Percentiles rank a stretch among this genome's conserved stretches.
Evolutionary conservation across 2,329 filamentous ascomycete genomes (phyloP).

Genomic region (Beauveria brongniartii): DNA sequence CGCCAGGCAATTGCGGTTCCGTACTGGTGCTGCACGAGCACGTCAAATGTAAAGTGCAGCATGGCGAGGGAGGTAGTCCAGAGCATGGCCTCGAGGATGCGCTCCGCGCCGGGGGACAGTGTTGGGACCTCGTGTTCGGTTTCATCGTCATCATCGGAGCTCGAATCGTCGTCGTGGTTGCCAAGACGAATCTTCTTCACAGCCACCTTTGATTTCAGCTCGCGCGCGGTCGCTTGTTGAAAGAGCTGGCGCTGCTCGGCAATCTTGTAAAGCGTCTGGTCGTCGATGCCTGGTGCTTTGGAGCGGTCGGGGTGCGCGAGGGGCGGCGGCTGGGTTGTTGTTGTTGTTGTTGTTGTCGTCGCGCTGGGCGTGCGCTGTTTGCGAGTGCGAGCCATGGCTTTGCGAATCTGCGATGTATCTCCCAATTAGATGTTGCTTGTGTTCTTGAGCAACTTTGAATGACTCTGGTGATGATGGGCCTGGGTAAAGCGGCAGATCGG

Average conservation of each 20-base stretch:
- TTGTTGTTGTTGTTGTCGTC: slow-evolving; percentile 20
- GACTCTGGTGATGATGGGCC: too few species aligned
- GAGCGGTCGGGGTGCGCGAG: slow-evolving; percentile 57
- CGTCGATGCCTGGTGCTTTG: slow-evolving; percentile 37
- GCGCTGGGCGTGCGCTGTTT: background rate
- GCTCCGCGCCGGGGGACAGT: slow-evolving; percentile 39
- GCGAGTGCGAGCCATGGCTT: slow-evolving; percentile 8
- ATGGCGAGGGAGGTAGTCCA: slow-evolving; percentile 58
- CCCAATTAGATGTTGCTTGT: background rate
- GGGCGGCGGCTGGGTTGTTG: slow-evolving; percentile 11
- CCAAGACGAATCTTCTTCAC: slow-evolving; percentile 8
- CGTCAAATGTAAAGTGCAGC: slow-evolving; percentile 70
- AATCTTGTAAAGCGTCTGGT: slow-evolving; percentile 65
- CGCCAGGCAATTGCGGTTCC: slow-evolving; percentile 56
- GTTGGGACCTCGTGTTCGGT: slow-evolving; percentile 18
- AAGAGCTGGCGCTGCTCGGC: slow-evolving; percentile 58
- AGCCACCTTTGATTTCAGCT: slow-evolving; percentile 17
- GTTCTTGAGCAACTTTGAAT: too few species aligned
- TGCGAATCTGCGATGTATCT: too few species aligned
- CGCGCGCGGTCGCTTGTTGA: slow-evolving; percentile 35
- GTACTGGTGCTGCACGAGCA: slow-evolving; percentile 73
- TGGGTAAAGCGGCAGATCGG: too few species aligned
- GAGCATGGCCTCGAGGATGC: slow-evolving; percentile 46
- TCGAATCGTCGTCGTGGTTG: slow-evolving; percentile 18
- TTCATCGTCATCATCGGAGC: slow-evolving; percentile 22